phyloP scores from a whole-genome alignment of 495 filamentous ascomycete genomes.

The Talaromyces ruber region DNA sequence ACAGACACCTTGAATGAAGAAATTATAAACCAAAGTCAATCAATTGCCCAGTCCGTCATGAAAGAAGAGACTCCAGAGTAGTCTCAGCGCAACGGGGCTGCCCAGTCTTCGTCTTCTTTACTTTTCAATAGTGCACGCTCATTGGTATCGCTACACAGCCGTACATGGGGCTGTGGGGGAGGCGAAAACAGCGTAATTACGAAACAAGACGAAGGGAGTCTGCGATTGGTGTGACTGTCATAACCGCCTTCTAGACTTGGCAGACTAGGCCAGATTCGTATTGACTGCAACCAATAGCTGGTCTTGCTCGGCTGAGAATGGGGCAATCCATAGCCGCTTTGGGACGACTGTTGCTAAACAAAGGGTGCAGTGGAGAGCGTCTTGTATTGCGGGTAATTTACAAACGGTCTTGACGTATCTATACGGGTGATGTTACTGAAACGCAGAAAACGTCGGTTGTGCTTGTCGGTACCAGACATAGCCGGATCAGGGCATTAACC shows the following conservation, averaged over 20 bases:
- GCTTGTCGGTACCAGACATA: neutral
- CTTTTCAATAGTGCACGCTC: neutral
- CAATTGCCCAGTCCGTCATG: neutral
- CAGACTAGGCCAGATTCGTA: neutral
- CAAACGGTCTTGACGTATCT: neutral
- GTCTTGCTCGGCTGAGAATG: neutral
- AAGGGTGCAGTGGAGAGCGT: neutral
- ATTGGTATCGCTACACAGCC: neutral
- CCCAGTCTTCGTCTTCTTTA: neutral
- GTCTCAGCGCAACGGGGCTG: neutral
- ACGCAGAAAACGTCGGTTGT: neutral
- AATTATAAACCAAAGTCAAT: neutral
- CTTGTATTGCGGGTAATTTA: neutral
- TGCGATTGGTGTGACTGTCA: neutral
- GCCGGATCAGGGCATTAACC: neutral
- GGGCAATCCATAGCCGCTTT: neutral
- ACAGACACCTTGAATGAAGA: neutral
- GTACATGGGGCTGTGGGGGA: neutral
- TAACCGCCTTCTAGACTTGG: neutral
- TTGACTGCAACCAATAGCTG: neutral
- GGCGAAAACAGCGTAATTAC: neutral
- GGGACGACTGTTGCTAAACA: neutral
- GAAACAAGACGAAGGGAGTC: neutral
- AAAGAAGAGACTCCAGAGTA: neutral
- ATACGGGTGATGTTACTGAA: neutral